Percentiles rank a stretch among this genome's conserved stretches.
These are phyloP conservation scores for Xerocomus alliaceus DNA, from an alignment of 1,284 basidiomycete species.

Conservation along the genomic window DNA sequence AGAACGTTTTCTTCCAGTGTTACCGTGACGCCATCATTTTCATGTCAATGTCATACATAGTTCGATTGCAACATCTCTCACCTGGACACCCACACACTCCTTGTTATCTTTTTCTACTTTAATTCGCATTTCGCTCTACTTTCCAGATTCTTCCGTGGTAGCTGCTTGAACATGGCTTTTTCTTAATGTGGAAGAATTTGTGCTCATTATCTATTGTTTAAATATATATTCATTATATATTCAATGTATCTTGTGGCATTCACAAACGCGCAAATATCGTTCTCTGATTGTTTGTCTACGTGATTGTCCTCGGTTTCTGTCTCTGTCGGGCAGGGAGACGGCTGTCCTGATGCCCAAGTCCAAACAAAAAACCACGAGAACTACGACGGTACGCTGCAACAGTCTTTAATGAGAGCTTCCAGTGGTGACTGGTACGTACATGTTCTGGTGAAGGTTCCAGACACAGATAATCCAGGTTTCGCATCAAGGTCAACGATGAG, in stretches of 20 bases:
- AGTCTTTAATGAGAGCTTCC: no score
- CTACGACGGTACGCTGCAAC: no score
- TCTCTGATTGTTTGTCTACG: slow-evolving; percentile 3
- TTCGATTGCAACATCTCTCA: not conserved
- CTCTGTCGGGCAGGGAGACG: no score
- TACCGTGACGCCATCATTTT: not conserved
- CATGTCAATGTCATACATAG: slow-evolving; percentile 3
- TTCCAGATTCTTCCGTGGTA: slow-evolving; percentile 7
- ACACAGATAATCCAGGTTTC: no score
- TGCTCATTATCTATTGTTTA: slow-evolving; percentile 1
- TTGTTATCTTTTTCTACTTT: not conserved
- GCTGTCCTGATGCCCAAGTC: no score
- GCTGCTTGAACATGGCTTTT: not conserved
- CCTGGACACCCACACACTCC: not conserved
- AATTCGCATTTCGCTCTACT: slow-evolving; percentile 15
- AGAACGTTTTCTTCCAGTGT: not conserved
- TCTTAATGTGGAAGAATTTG: not conserved
- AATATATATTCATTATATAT: no score
- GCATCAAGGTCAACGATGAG: no score
- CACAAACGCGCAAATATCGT: not conserved
- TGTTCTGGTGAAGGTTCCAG: no score
- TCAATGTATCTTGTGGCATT: slow-evolving; percentile 12
- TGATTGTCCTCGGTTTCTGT: not conserved
- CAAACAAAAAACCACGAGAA: no score
- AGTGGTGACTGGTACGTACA: no score